Evolutionary conservation across 176 grass and related monocot genomes (phyloP).

Genomic region (Eremochloa ophiuroides): DNA sequence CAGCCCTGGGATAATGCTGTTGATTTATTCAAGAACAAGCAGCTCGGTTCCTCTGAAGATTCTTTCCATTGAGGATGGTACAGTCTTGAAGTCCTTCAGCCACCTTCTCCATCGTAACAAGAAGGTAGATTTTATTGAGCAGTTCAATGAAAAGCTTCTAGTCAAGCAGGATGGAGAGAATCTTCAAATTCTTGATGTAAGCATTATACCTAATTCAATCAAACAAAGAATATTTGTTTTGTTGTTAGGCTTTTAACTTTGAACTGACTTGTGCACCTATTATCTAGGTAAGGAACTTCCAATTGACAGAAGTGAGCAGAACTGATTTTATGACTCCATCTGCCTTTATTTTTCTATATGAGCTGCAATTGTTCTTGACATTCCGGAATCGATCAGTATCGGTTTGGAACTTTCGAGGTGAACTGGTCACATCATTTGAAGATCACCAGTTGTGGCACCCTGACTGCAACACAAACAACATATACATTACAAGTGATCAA

Average conservation of each 20-base stretch:
- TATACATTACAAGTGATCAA: conserved; percentile 93
- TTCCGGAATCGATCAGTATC: conserved; percentile 76
- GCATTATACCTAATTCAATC: not conserved
- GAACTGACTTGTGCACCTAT: not conserved
- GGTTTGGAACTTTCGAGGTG: conserved; percentile 93
- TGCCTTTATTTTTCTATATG: conserved; percentile 89
- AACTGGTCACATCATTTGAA: conserved; percentile 91
- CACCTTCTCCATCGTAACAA: conserved; percentile 89
- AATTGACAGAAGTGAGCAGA: conserved; percentile 79
- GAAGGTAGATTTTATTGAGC: conserved; percentile 93
- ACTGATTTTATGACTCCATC: conserved; percentile 92
- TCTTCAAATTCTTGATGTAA: conserved; percentile 96
- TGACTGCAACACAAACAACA: conserved; percentile 94
- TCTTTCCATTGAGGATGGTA: conserved; percentile 86
- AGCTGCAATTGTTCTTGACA: conserved; percentile 77
- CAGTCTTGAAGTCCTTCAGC: conserved; percentile 81
- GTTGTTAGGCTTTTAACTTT: conserved; percentile 23
- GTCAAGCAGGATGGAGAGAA: conserved; percentile 93
- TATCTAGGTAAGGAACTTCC: conserved; percentile 76
- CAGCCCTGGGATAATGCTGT: conserved; percentile 92
- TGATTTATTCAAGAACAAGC: conserved; percentile 75
- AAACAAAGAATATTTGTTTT: not conserved
- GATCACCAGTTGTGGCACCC: conserved; percentile 92
- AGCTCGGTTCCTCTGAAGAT: conserved; percentile 85
- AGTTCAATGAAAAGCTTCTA: conserved; percentile 92